A percentile compares a stretch with the other conserved stretches of the same genome.
Evolutionary conservation across 345 rosid species (phyloP).

Genomic region (Populus simonii): DNA sequence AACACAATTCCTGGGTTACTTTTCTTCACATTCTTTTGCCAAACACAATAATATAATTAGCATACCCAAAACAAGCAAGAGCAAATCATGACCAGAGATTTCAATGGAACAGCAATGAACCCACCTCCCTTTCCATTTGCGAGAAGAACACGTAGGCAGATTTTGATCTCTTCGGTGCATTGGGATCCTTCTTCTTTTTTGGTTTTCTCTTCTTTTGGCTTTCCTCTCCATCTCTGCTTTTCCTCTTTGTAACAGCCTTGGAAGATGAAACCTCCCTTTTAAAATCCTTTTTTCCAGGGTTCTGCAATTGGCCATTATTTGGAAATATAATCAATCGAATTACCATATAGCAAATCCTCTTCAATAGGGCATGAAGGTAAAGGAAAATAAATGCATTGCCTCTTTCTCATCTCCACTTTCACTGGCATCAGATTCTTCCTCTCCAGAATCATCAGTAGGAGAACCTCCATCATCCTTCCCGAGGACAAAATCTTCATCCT

Average conservation of each 20-base stretch:
- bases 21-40: conserved; percentile 65
- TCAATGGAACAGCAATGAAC: neutral
- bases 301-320: conserved; percentile 41
- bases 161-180: conserved; percentile 84
- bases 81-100: neutral
- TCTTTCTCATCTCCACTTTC: conserved; percentile 69
- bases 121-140: conserved; percentile 83
- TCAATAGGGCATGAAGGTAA: neutral
- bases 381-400: conserved; percentile 42
- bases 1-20: conserved; percentile 71
- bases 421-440: conserved; percentile 64
- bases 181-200: conserved; percentile 94
- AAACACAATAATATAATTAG: conserved; percentile 15
- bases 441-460: conserved; percentile 97
- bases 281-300: conserved; percentile 61
- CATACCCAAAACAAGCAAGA: neutral
- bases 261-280: conserved; percentile 60
- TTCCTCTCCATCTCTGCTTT: conserved; percentile 56
- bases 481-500: conserved; percentile 92
- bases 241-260: conserved; percentile 67
- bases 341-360: neutral
- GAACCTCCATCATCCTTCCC: conserved; percentile 90
- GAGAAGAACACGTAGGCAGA: conserved; percentile 72
- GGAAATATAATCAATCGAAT: conserved; percentile 8
- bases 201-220: conserved; percentile 68